Conservation (phyloP, 2,329 filamentous ascomycete genomes). For the Fusarium sacchari region DNA sequence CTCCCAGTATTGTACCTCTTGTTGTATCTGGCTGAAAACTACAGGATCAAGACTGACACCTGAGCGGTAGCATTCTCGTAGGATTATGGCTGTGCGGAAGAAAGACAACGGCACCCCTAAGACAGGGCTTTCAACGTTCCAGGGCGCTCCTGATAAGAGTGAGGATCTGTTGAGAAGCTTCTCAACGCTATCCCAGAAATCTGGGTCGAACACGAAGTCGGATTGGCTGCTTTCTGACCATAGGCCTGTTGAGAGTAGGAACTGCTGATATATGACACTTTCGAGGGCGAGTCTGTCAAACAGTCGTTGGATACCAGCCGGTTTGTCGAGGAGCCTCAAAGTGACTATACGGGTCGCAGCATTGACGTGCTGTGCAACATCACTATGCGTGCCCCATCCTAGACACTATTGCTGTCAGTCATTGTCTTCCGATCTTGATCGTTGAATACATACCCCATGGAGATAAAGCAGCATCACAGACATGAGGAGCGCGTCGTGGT, state of each 20-base stretch:
- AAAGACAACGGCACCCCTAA: constrained; percentile 36
- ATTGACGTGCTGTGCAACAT: constrained; percentile 34
- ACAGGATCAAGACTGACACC: neutral
- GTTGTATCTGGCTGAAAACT: neutral
- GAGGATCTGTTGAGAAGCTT: constrained; percentile 10
- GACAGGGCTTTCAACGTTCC: constrained; percentile 35
- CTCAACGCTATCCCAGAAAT: constrained; percentile 35
- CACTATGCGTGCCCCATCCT: constrained; percentile 30
- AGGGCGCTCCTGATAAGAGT: constrained; percentile 18
- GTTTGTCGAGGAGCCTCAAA: constrained; percentile 13
- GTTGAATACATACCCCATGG: constrained; percentile 31
- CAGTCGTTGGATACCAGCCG: constrained; percentile 3
- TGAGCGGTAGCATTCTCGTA: constrained; percentile 19
- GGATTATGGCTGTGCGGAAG: constrained; percentile 20
- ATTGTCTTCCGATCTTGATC: fast-evolving
- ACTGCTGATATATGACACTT: constrained; percentile 41
- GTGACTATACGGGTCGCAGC: constrained; percentile 37
- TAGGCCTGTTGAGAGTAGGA: constrained; percentile 30
- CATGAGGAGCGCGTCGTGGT: constrained; percentile 39
- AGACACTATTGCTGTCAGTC: constrained; percentile 16
- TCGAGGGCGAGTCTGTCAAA: constrained; percentile 40
- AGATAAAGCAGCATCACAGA: constrained; percentile 42
- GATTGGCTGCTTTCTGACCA: constrained; percentile 27
- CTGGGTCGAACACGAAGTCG: constrained; percentile 16
- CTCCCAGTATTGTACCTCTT: constrained; percentile 29